Conservation (phyloP, 441 rosid species). For the Breynia disticha region DNA sequence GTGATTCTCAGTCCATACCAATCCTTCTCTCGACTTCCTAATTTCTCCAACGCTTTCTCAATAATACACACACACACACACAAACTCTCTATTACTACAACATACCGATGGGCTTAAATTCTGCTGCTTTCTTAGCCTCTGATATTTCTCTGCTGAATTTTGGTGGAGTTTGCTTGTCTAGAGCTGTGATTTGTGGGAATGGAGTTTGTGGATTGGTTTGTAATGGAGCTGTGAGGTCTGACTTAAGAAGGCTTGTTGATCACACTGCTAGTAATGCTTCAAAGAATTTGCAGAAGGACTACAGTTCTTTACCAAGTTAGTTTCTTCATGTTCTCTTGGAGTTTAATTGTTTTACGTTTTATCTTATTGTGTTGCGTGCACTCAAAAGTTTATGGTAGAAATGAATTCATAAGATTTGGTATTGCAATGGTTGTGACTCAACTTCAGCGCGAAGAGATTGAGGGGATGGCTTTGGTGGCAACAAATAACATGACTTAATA, state of each 20-base stretch:
- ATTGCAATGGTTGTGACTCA: too few species aligned
- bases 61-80: too few species aligned
- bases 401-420: too few species aligned
- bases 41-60: neutral
- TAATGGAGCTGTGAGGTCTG: conserved; percentile 16
- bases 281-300: conserved; percentile 27
- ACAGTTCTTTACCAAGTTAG: conserved; percentile 39
- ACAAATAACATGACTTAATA: too few species aligned
- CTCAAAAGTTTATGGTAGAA: too few species aligned
- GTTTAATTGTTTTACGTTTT: too few species aligned
- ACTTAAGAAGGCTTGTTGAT: conserved; percentile 12
- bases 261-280: conserved; percentile 16
- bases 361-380: too few species aligned
- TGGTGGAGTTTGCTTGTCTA: conserved; percentile 11
- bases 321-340: neutral
- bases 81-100: too few species aligned
- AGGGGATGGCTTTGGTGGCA: too few species aligned
- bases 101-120: conserved; percentile 23
- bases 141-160: conserved; percentile 12
- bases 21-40: neutral
- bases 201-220: conserved; percentile 5
- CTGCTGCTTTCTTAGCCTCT: conserved; percentile 8
- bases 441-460: too few species aligned
- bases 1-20: neutral
- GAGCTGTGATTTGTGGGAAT: conserved; percentile 4